Percentiles rank a stretch among this genome's conserved stretches.
phyloP scores from a whole-genome alignment of 345 rosid species.

The Physaria fendleri region DNA sequence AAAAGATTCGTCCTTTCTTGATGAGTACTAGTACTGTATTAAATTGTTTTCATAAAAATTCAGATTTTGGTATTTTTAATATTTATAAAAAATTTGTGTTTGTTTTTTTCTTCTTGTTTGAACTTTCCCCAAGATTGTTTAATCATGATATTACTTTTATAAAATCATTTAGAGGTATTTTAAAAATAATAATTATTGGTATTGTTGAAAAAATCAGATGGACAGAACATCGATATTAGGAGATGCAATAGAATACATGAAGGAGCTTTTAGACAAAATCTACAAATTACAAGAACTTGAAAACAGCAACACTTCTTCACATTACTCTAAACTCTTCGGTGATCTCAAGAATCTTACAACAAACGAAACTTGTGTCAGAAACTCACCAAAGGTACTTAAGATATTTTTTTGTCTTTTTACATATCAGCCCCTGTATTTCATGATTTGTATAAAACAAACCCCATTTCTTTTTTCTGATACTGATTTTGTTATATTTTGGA shows the following conservation, averaged over 20 bases:
- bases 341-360: constrained; percentile 46
- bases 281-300: constrained; percentile 45
- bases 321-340: constrained; percentile 23
- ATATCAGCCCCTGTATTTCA: neutral
- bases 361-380: constrained; percentile 53
- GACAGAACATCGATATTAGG: constrained; percentile 68
- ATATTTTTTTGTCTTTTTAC: constrained; percentile 12
- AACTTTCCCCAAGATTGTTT: constrained; percentile 8
- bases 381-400: constrained; percentile 74
- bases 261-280: constrained; percentile 60
- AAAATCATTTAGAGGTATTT: neutral
- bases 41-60: neutral
- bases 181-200: neutral
- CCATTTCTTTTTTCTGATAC: neutral
- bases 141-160: constrained; percentile 21
- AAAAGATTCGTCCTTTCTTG: neutral
- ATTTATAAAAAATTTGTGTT: constrained; percentile 6
- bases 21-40: neutral
- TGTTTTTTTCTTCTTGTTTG: constrained; percentile 28
- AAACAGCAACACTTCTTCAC: constrained; percentile 7
- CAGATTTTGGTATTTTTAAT: neutral
- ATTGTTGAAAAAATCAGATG: constrained; percentile 37
- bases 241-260: constrained; percentile 69
- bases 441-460: neutral
- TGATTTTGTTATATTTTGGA: constrained; percentile 14